Conservation (phyloP, 371 early-diverging fungal species). For the Massospora cicadina region DNA sequence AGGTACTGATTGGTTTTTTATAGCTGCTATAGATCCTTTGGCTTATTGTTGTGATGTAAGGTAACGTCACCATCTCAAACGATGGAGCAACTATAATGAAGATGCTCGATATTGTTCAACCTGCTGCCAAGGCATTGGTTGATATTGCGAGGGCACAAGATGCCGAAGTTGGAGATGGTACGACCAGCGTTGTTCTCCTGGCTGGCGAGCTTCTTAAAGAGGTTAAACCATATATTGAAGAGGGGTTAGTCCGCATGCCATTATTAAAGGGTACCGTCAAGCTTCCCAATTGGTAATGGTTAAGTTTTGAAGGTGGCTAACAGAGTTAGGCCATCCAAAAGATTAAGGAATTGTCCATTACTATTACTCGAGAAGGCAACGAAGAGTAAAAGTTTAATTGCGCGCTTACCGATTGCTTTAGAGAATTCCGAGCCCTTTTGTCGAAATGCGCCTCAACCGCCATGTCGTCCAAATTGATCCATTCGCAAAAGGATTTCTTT, state of each 20-base stretch:
- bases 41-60: conserved; percentile 18
- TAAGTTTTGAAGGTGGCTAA: neutral
- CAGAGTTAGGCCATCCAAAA: conserved; percentile 50
- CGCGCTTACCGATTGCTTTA: conserved; percentile 11
- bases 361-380: conserved; percentile 45
- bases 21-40: neutral
- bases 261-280: conserved; percentile 85
- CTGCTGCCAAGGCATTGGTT: conserved; percentile 95
- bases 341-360: conserved; percentile 67
- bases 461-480: conserved; percentile 97
- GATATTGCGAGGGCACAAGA: conserved; percentile 98
- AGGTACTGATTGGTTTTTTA: too few species aligned
- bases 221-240: conserved; percentile 87
- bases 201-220: conserved; percentile 94
- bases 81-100: conserved; percentile 99
- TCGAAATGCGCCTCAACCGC: conserved; percentile 94
- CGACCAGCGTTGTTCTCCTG: conserved; percentile 96
- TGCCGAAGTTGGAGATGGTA: conserved; percentile 99
- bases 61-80: conserved; percentile 95
- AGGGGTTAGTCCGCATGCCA: conserved; percentile 89
- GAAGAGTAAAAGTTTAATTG: conserved; percentile 29
- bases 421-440: conserved; percentile 78
- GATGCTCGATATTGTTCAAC: conserved; percentile 96
- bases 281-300: conserved; percentile 51
- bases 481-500: conserved; percentile 94